Conservation (phyloP, 2,329 filamentous ascomycete genomes). For the Camillea tinctor region DNA sequence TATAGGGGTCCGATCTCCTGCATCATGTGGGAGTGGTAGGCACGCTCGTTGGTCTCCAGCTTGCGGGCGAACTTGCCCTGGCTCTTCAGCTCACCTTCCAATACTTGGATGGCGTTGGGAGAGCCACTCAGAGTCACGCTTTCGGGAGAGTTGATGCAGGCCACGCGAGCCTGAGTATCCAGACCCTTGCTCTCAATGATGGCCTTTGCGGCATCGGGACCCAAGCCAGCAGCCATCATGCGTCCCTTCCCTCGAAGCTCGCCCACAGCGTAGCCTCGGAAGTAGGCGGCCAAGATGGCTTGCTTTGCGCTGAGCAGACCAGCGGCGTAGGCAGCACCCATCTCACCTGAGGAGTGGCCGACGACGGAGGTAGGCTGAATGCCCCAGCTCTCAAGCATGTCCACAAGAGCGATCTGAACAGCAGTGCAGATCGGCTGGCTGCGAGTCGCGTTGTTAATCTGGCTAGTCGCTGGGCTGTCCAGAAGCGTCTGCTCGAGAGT, state of each 20-base stretch:
- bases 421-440: slow-evolving; percentile 38
- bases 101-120: slow-evolving; percentile 12
- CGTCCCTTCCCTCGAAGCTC: not conserved
- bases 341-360: slow-evolving; percentile 23
- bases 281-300: slow-evolving; percentile 20
- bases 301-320: slow-evolving; percentile 16
- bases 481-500: not conserved
- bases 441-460: slow-evolving; percentile 21
- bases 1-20: not conserved
- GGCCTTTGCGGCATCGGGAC: not conserved
- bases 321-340: slow-evolving; percentile 30
- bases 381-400: slow-evolving; percentile 26
- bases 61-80: slow-evolving; percentile 22
- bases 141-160: slow-evolving; percentile 26
- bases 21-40: slow-evolving; percentile 33
- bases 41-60: slow-evolving; percentile 22
- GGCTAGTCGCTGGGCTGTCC: slow-evolving; percentile 19
- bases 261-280: slow-evolving; percentile 10
- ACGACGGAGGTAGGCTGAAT: slow-evolving; percentile 10
- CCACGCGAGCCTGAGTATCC: slow-evolving; percentile 2
- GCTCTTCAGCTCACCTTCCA: slow-evolving; percentile 1
- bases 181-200: not conserved
- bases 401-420: slow-evolving; percentile 26
- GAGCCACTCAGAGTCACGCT: slow-evolving; percentile 32
- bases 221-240: slow-evolving; percentile 19